Percentiles rank a stretch among this genome's conserved stretches.
Conservation (phyloP, 164 flowering plant species). For the Euptelea pleiosperma region DNA sequence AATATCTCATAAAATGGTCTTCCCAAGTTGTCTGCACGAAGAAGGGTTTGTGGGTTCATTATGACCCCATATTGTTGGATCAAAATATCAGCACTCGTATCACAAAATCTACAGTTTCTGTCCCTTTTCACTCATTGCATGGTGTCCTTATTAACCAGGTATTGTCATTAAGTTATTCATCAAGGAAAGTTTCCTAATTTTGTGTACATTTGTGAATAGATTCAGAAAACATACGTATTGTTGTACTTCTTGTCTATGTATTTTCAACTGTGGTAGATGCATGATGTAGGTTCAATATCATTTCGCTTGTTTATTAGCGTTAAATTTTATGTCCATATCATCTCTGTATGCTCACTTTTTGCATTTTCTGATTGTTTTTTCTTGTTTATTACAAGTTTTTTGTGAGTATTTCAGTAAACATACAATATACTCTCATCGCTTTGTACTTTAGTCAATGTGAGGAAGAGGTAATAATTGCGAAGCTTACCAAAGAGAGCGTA, state of each 20-base stretch:
- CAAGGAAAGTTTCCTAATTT: not conserved
- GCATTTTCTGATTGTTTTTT: too few species aligned
- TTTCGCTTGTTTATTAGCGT: not conserved
- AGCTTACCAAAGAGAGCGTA: too few species aligned
- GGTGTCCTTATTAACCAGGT: conserved; percentile 65
- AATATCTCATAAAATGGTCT: conserved; percentile 42
- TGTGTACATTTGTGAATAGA: not conserved
- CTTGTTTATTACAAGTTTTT: too few species aligned
- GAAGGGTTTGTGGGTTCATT: conserved; percentile 38
- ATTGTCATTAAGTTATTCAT: conserved; percentile 8
- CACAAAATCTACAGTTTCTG: conserved; percentile 17
- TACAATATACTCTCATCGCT: too few species aligned
- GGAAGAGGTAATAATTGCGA: too few species aligned
- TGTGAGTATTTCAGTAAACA: too few species aligned
- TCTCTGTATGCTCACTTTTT: too few species aligned
- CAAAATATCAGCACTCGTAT: conserved; percentile 13
- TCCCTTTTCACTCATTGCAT: conserved; percentile 29
- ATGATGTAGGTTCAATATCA: not conserved
- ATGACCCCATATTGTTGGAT: conserved; percentile 23
- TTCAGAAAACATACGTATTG: not conserved
- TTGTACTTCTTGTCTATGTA: too few species aligned
- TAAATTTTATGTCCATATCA: not conserved
- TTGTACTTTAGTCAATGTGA: too few species aligned
- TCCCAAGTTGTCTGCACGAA: conserved; percentile 44
- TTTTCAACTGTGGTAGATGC: too few species aligned